Evolutionary conservation across 345 rosid species (phyloP).

Genomic region (Theobroma cacao): DNA sequence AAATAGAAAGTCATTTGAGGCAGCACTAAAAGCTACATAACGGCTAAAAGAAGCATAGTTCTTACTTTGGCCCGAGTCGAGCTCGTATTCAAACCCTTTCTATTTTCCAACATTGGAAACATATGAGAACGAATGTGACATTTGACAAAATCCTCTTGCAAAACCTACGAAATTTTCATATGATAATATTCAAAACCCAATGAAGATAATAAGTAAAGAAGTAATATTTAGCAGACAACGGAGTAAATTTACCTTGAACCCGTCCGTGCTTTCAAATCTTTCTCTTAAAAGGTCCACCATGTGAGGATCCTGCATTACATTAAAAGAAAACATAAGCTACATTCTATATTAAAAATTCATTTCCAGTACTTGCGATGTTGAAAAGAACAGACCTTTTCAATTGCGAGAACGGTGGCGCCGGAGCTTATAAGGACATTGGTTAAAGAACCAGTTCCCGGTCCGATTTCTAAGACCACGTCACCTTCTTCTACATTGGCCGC

Average conservation of each 20-base stretch:
- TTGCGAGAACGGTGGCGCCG: conserved; percentile 75
- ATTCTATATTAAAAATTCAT: neutral
- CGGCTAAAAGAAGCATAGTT: neutral
- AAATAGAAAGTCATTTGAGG: neutral
- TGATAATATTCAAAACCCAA: neutral
- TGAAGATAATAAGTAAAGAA: conserved; percentile 9
- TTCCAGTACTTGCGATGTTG: neutral
- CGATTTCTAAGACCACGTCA: conserved; percentile 85
- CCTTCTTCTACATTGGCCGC: conserved; percentile 67
- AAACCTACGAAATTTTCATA: conserved; percentile 42
- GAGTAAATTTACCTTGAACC: conserved; percentile 49
- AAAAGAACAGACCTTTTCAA: conserved; percentile 56
- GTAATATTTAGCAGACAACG: neutral
- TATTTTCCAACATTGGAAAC: conserved; percentile 42
- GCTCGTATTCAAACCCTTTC: conserved; percentile 13
- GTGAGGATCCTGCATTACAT: conserved; percentile 63
- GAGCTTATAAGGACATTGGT: conserved; percentile 65
- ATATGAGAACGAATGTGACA: conserved; percentile 71
- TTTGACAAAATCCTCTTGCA: conserved; percentile 82
- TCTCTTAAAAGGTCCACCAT: conserved; percentile 74
- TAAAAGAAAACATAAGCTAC: neutral
- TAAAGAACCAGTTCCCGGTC: conserved; percentile 93
- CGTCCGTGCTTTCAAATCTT: conserved; percentile 52
- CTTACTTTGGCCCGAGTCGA: conserved; percentile 60
- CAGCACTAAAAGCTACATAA: neutral